Evolutionary conservation across 441 rosid species (phyloP).

Genomic region (Pelargonium fulgidum): DNA sequence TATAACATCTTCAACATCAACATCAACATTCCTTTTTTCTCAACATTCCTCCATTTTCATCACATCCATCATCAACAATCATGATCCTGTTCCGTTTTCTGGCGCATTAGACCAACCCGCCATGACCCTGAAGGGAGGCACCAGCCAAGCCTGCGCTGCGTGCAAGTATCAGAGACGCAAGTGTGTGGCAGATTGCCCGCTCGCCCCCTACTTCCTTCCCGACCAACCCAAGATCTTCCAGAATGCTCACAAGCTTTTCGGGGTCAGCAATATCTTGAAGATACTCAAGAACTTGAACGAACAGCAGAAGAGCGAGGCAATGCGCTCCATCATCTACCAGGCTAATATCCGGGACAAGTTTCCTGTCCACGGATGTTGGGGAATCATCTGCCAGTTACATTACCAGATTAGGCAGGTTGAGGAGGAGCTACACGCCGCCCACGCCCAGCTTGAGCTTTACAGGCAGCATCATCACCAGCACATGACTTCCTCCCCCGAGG

Average conservation of each 20-base stretch:
- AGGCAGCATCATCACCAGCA: conserved; percentile 35
- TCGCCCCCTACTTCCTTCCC: conserved; percentile 73
- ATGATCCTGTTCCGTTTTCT: neutral
- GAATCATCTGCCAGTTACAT: conserved; percentile 42
- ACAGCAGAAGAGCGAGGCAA: conserved; percentile 49
- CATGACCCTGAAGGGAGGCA: conserved; percentile 82
- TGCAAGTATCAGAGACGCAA: conserved; percentile 82
- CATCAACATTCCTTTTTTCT: neutral
- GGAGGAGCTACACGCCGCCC: conserved; percentile 55
- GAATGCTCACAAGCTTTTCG: conserved; percentile 72
- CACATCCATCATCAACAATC: neutral
- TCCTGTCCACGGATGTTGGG: conserved; percentile 80
- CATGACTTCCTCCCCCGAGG: conserved; percentile 28
- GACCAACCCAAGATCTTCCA: conserved; percentile 63
- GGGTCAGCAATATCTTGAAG: conserved; percentile 64
- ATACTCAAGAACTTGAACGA: conserved; percentile 44
- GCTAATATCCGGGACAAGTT: conserved; percentile 56
- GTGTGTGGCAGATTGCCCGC: conserved; percentile 55
- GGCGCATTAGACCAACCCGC: neutral
- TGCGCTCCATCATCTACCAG: conserved; percentile 70
- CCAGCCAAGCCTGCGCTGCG: conserved; percentile 82
- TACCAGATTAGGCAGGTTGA: conserved; percentile 39
- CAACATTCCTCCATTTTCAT: neutral
- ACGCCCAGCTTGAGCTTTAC: conserved; percentile 47
- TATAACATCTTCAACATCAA: neutral